Base-by-base conservation (phyloP, 495 filamentous ascomycete genomes). In the Xylaria flabelliformis region DNA sequence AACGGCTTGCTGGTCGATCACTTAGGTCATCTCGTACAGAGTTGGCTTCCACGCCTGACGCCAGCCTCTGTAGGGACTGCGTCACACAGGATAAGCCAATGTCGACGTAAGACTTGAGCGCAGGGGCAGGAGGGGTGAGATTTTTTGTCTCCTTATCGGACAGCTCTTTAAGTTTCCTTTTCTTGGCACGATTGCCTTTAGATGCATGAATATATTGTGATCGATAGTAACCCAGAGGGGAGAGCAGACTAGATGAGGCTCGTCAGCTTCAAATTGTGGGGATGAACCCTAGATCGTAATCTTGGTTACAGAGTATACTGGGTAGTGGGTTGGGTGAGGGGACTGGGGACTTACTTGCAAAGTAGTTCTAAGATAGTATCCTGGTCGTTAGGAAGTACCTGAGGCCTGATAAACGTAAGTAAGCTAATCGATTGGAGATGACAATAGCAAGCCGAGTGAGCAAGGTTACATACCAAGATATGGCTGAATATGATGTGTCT, bases 81-180 rank as follows among this genome's bases (percentile, higher is more conserved):
- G 85, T 88, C 58, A 90, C 85, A 62, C 77, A 79, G 70, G 89
- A 84, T 61, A 92, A 80, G 24, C 91, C 90, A 48, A 92, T 76
- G 6, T 89, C 86, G 50, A 92, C 67, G 73, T 86, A 82, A 10
- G 80, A 73, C n/a, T 80, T 74, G 12, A 91, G 71, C 34, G 86
- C 85, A 24, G 88, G 89, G 29, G 70, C 67, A 29, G 86, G 82
- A 48, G 84, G 80, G 2, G 56, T 24, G 59, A 5, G 36, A 39
- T 0, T 39, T 15, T 72, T 53, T 48, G 24, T 34, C 67, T 67
- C 39, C 5, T 63, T 63, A 51, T 56, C 34, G n/a, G 72, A 34
- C 55, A 68, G 59, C 67, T 82, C 82, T 74, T 79, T 80, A 59
- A 74, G 76, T 64, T 85, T 86, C 56, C 85, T 78, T 72, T 85